Evolutionary conservation across 1,284 basidiomycete species (phyloP).

Genomic region (Peniophora sp.): DNA sequence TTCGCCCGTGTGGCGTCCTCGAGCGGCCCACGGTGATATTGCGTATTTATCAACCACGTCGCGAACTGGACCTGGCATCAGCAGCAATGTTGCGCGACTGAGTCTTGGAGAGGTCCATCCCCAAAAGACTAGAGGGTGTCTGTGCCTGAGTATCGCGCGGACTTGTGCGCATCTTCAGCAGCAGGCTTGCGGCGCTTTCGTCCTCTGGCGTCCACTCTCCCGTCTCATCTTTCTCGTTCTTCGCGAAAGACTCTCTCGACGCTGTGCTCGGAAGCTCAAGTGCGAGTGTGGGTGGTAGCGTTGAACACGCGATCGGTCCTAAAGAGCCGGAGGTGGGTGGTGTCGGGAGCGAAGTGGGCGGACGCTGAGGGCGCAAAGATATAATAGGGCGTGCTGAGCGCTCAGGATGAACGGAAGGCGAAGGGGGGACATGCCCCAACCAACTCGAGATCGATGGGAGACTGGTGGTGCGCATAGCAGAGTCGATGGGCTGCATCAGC

Average conservation of each 20-base stretch:
- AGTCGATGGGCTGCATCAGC: background rate
- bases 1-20: too few species aligned
- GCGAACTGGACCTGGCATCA: too few species aligned
- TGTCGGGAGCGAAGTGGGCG: constrained; percentile 32
- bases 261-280: constrained; percentile 12
- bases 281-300: constrained; percentile 10
- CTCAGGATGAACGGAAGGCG: constrained; percentile 21
- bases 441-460: constrained; percentile 41
- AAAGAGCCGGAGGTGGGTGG: constrained; percentile 29
- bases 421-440: constrained; percentile 26
- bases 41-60: too few species aligned
- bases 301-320: constrained; percentile 7
- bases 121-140: constrained; percentile 12
- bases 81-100: too few species aligned
- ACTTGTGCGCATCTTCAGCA: constrained; percentile 51
- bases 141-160: constrained; percentile 10
- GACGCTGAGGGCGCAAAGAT: constrained; percentile 6
- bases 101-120: constrained; percentile 3
- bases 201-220: constrained; percentile 57
- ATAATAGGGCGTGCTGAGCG: constrained; percentile 8
- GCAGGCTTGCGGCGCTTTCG: constrained; percentile 57
- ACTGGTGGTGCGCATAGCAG: constrained; percentile 20
- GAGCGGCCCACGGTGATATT: too few species aligned
- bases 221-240: constrained; percentile 12
- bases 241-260: background rate